Base-by-base conservation (phyloP, 305 asterid genomes). In the Fraxinus dipetala region DNA sequence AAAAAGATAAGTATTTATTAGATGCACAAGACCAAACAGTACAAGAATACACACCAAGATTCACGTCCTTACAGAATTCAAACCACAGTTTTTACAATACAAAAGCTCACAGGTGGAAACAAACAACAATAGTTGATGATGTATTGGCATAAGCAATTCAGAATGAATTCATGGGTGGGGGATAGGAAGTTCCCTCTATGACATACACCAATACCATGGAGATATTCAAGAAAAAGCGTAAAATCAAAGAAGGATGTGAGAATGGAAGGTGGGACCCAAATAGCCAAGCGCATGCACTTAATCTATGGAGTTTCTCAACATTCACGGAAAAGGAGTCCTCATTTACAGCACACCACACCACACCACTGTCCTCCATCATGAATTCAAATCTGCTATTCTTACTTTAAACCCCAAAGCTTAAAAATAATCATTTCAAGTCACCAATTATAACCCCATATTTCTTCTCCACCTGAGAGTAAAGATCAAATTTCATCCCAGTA, bases 201-300 rank as follows among this genome's bases (percentile, higher is more conserved):
- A 78, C 80, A 63, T 65, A 51, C 10, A 69, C 79, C 83, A 78
- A 77, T 84, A 32, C 24, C 65, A 32, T 81, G 26, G 77, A 85
- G 85, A 88, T 86, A 59, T 82, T 84, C 83, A 51, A 76, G 82
- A 40, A 70, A 80, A 80, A 84, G 82, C 82, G 83, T 65, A 81
- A 83, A 84, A 78, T 78, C 81, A 83, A 69, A 75, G 84, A 83
- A 83, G 82, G 80, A 84, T 77, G 11, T 72, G 78, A 73, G 72
- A 85, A 88, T 87, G 93, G 90, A 74, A 73, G 26, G 89, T 85
- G 93, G 97, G 95, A 69, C 95, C 94, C 77, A 1, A 36, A 78
- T 82, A 85, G 86, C 87, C 93, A 89, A 88, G 65, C 91, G 95
- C 97, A 91, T 91, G 95, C 94, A 85, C 90, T 81, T 78, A 85